Percentiles rank a stretch among this genome's conserved stretches.
These are phyloP conservation scores for Perilla frutescens DNA, from an alignment of 257 asterid genomes.

Conservation along the genomic window DNA sequence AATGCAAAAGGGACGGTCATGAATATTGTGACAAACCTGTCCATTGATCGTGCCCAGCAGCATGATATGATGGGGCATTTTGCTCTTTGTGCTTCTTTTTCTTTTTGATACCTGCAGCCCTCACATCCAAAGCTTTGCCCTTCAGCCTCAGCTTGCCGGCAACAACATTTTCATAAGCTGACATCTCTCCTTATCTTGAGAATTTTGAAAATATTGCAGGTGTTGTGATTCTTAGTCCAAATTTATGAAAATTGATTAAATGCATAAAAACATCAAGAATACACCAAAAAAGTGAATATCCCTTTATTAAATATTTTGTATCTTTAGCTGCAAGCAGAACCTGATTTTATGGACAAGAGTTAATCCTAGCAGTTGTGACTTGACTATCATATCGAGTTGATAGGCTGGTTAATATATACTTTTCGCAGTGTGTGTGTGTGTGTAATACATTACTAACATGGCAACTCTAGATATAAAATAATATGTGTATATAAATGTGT, in stretches of 20 bases:
- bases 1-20: not conserved
- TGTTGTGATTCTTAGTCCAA: not conserved
- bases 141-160: conserved; percentile 53
- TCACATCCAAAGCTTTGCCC: conserved; percentile 54
- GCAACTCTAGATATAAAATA: not conserved
- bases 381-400: not conserved
- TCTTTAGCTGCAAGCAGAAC: not conserved
- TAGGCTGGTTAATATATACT: not conserved
- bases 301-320: not conserved
- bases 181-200: conserved; percentile 46
- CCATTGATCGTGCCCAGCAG: conserved; percentile 28
- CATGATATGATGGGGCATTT: conserved; percentile 23
- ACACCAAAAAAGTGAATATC: not conserved
- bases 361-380: not conserved
- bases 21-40: conserved; percentile 38
- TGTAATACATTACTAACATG: no score
- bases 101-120: conserved; percentile 40
- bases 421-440: not conserved
- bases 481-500: no score
- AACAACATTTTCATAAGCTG: conserved; percentile 49
- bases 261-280: not conserved
- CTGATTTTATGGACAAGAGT: not conserved
- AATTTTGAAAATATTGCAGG: conserved; percentile 8
- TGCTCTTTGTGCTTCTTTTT: conserved; percentile 47
- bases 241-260: not conserved